Evolutionary conservation across 2,329 filamentous ascomycete species (phyloP), one percentile per base, ranked within the genome.

Genomic region (Plectosphaerella plurivora): DNA sequence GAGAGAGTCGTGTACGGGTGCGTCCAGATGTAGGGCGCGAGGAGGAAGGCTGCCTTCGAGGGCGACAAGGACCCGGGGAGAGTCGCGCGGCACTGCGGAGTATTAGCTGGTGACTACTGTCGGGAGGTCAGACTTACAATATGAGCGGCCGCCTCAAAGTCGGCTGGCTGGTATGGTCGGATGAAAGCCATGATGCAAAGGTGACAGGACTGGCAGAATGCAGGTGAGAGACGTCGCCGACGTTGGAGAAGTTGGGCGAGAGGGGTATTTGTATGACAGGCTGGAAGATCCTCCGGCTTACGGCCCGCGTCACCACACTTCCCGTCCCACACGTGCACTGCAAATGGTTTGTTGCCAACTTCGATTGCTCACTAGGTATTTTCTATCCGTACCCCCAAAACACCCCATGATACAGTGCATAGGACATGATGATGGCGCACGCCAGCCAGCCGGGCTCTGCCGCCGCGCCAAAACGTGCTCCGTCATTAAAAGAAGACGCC

Each of bases 1-100:
- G 66, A 74, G 53, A 78, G 72, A 57, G 70, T 65, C 15, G 73
- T 76, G 68, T 73, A 78, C 37, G 71, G 75, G 60, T 78, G 75
- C 9, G 74, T 76, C 76, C 76, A 79, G 60, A 79, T 58, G 64
- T 79, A 78, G 1, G 75, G 75, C 14, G 73, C 68, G 28, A 76
- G 65, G 16, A 64, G 65, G 46, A 57, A 55, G 5, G 67, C 69
- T 11, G 59, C 60, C 36, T 67, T 61, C 25, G 70, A 72, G 16
- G 59, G 45, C 24, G 58, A 37, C n/a, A 78, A 69, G 5, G 68
- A 70, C 0, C 71, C 70, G 4, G 74, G 73, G 16, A 78, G 70
- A 33, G 76, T 79, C 25, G 65, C 71, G 50, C 74, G 72, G 61
- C 76, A 79, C 76, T 78, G 56, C n/a, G 9, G 15, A 6, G 2